Conservation (phyloP, 495 filamentous ascomycete species). For the Podospora pseudopauciseta region DNA sequence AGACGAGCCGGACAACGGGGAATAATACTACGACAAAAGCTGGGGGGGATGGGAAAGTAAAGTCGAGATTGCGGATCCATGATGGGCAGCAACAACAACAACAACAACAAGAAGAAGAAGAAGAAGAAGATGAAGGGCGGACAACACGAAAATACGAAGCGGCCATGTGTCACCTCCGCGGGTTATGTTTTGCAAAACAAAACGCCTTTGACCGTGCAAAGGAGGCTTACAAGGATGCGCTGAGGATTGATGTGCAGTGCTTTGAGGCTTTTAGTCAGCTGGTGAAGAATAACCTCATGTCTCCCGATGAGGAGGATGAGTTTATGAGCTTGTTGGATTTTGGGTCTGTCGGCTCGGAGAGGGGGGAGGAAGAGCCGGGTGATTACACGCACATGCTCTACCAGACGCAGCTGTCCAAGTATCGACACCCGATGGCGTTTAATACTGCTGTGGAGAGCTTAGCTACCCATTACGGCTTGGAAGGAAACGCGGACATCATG, state of each 20-base stretch:
- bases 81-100: constrained; percentile 49
- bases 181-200: constrained; percentile 92
- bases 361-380: constrained; percentile 70
- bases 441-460: constrained; percentile 85
- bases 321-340: constrained; percentile 93
- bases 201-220: constrained; percentile 97
- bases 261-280: constrained; percentile 97
- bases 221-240: constrained; percentile 96
- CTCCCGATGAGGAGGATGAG: constrained; percentile 91
- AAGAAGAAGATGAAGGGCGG: constrained; percentile 55
- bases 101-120: constrained; percentile 56
- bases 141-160: constrained; percentile 82
- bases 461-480: constrained; percentile 87
- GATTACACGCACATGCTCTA: constrained; percentile 97
- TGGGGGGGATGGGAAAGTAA: no score
- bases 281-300: constrained; percentile 96
- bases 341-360: constrained; percentile 46
- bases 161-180: constrained; percentile 93
- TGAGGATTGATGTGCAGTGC: constrained; percentile 95
- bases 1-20: constrained; percentile 34
- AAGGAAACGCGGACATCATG: constrained; percentile 83
- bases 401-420: constrained; percentile 93
- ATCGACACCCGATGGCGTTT: constrained; percentile 80
- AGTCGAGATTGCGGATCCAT: constrained; percentile 41
- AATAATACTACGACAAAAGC: no score